Evolutionary conservation across 257 asterid species (phyloP), one percentile per base, ranked within the genome.

Genomic region (Fraxinus cuspidata): DNA sequence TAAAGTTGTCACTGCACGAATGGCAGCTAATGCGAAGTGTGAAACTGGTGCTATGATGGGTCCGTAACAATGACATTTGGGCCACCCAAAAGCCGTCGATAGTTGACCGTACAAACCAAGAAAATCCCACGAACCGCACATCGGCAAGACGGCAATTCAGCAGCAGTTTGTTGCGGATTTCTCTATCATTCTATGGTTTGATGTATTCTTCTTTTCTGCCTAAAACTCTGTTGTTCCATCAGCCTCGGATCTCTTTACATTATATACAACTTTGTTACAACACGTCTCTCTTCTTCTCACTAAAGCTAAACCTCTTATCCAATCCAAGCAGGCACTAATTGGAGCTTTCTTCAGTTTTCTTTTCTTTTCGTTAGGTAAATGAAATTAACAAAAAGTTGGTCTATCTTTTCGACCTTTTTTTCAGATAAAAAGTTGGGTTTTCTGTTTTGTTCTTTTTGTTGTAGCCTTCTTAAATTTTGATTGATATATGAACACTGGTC

Each of bases 31-130:
- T 2, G 53, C 65, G 13, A 38, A 15, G 56, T 21, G 28, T 29
- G 58, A 35, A 40, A 27, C 40, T 21, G 81, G 83, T 82, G 83
- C 82, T 77, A 34, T 72, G 81, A 34, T 72, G 81, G 85, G 86
- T 83, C 80, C 73, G 3, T 1, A 19, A 23, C 83, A 7, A n/a
- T 53, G 78, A 78, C 9, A 3, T 38, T 51, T 64, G 56, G 78
- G 80, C 53, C 70, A 85, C 85, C 87, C 80, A 70, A 75, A 35
- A 73, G 69, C 53, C 74, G 79, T 58, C 74, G 35, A 72, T 79
- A 77, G 44, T 77, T 77, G 85, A 83, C 87, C 81, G 74, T 83
- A 58, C 47, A 76, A 16, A 77, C 49, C 13, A 60, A 64, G 11
- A 23, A 27, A 6, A 86, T 84, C 86, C 25, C 4, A 86, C 80